Base-by-base conservation (phyloP, 805 yeast genomes). In the Ogataea zsoltii region DNA sequence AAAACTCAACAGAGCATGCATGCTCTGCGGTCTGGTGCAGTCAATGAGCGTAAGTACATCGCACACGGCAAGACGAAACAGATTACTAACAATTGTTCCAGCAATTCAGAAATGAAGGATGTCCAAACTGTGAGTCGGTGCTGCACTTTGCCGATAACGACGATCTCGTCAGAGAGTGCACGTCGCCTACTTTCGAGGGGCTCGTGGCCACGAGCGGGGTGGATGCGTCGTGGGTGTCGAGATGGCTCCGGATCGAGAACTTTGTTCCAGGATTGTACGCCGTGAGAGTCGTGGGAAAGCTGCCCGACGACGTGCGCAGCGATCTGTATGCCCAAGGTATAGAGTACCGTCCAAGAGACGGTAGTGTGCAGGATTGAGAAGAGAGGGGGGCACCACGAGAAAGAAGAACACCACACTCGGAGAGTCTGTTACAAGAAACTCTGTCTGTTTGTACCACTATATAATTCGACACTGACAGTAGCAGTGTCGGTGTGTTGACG, bases 101-200 rank as follows among this genome's bases (percentile, higher is more conserved):
- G 76, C 77, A 76, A 58, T 94, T 94, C 64, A 80, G 86, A 40
- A 83, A 82, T 46, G 80, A 80, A 15, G 98, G 98, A 6, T 92
- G 99, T 67, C 98, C 99, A 12, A 92, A 92, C 73, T 92, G 99
- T 70, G 98, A 89, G 60, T 82, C 91, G 42, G 80, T 92, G 23
- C 75, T 92, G 58, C 90, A 86, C 54, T 81, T 77, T 58, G 62
- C 61, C 17, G 83, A 83, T 48, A 97, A 94, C 58, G 96, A 90
- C 42, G 82, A 85, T 15, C 79, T 88, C 30, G 86, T 87, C 41
- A 85, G 83, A 61, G 96, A 90, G 61, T 89, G 96, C 66, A 94
- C 98, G 5, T 89, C 97, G 15, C 98, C 98, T 32, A 82, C 96
- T 0, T 92, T 90, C 63, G 99, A 92, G 71, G 99, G 99, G 0